Evolutionary conservation across 345 rosid genomes (phyloP), one percentile per base, ranked within the genome.

Genomic region (Populus alba): DNA sequence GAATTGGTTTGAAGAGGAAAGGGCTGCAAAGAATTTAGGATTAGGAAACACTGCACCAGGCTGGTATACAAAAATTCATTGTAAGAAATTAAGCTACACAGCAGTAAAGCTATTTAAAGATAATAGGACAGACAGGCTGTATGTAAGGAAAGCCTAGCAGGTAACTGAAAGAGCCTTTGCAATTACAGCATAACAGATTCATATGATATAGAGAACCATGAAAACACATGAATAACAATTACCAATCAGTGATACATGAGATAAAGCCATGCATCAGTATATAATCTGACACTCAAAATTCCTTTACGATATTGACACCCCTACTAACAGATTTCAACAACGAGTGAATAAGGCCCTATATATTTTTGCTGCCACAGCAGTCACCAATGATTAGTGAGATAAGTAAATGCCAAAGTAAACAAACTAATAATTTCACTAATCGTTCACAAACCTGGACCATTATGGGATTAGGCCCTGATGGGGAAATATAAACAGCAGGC

Each of bases 391-490:
- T 29, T 12, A 63, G 35, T 18, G 27, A 38, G 18, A 61, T 43
- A 27, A 2, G 43, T 10, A 1, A 29, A 66, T n/a, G 53, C 43
- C 25, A 61, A 25, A 5, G 18, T n/a, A 70, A 45, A 41, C 8
- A 39, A 57, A 51, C n/a, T 29, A 16, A 37, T 49, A 59, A 47
- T 12, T 8, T 23, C 37, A 9, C 51, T 35, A 61, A 68, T 77
- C 33, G 47, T 66, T 68, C 27, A 78, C 89, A 72, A 38, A 94
- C 98, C 98, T 96, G 98, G 75, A 89, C 97, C 99, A 96, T 96
- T 68, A 94, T 89, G 37, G 98, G 97, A 88, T 92, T 96, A 9
- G 99, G 97, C 77, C 97, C 98, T 11, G 94, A 84, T 11, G 97
- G 85, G 68, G 97, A 94, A 82, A 96, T 88, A 88, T 94, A 96